Base-by-base conservation (phyloP, 164 flowering plant species). In the Dillenia suffruticosa region DNA sequence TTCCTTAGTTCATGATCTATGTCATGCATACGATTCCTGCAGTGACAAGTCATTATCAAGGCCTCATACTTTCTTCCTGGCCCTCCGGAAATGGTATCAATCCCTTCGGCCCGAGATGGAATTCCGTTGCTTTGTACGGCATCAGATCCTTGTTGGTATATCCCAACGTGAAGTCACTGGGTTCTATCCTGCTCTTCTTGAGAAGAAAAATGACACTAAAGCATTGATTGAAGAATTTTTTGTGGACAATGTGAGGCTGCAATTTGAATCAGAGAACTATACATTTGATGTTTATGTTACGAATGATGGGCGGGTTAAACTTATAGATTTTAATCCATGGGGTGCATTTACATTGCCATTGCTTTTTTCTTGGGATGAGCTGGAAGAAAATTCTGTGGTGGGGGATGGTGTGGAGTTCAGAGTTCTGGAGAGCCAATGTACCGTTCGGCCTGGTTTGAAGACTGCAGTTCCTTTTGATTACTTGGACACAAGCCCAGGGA, bases 381-480 rank as follows among this genome's bases (percentile, higher is more conserved):
- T 94, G 75, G 92, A 88, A 63, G 63, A 65, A 50, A 71, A 49
- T 53, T 19, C 24, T 44, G 56, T 40, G 15, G 72, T 49, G 15
- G 74, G 56, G 1, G 65, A 72, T 49, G 63, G 14, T 10, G 40
- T 82, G 51, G 86, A 83, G 57, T 80, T 94, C 52, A 81, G 89
- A 70, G 73, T 94, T 64, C 79, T 94, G 17, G 97, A 84, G 72
- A 78, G 80, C 74, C 84, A 74, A 48, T 76, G 88, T 66, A 82
- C 73, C 5, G 91, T 95, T 53, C 79, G 90, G 47, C 97, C 97
- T 9, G 96, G 99, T 16, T 59, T 95, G 76, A 95, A 89, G 71
- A 95, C 96, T 44, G 96, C 89, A 24, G 97, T 89, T 64, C 97
- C 99, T 32, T 92, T 77, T 72, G 99, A 92, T 75, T 95, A 88